Evolutionary conservation across 352 stramenopile species (phyloP), one percentile per base, ranked within the genome.

Genomic region (Phytophthora uliginosa): DNA sequence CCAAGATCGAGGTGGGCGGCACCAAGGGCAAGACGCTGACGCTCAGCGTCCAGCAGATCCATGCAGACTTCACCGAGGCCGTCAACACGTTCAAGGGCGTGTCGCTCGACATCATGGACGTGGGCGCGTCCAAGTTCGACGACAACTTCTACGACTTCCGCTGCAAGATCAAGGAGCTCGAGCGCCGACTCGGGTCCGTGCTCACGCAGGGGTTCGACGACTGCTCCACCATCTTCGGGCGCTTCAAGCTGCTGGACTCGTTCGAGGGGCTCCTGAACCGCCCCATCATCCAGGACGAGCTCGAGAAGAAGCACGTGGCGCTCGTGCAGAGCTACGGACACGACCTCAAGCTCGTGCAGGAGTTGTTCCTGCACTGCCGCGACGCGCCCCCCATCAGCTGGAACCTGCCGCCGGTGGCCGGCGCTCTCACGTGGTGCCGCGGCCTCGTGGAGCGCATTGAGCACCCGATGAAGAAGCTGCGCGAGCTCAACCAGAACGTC

Each of bases 31-130:
- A 98, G 76, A 98, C 94, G 20, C 82, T 99, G 15, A 99, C 96
- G 31, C 73, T 96, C 7, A 97, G 88, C 26, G 95, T 99, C 13
- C 93, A 98, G 50, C 90, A 99, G 76, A 99, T 99, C 74, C 94
- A 99, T 69, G 66, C 87, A 6, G 98, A 99, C 81, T 99, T 99
- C 75, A 92, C 95, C 17, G 82, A 89, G 15, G 95, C 97, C 0
- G 96, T 99, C 10, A 93, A 98, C 59, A 94, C 87, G 53, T 98
- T 99, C 77, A 99, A 99, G 76, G 88, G 85, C 56, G 95, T 99
- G 2, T 97, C 96, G 0, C 98, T 98, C 55, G 98, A 99, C 76
- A 99, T 99, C 42, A 98, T 99, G 96, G 96, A 99, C 71, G 97
- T 99, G 22, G 93, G 90, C 20, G 97, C 94, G 18, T 98, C 95